phyloP scores from a whole-genome alignment of 129 eudicot genomes.

The Erigeron canadensis region DNA sequence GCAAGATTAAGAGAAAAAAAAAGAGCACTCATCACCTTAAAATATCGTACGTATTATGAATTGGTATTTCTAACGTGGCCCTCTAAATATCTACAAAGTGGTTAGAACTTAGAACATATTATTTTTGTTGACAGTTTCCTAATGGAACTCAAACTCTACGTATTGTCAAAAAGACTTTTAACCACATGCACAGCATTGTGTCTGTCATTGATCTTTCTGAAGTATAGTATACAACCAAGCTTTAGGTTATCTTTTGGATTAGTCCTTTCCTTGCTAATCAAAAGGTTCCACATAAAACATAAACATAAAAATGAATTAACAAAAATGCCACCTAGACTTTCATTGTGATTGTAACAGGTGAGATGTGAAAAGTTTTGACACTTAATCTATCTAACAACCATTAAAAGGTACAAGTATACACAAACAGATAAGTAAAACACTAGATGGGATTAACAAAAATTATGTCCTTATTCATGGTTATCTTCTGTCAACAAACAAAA shows the following conservation, averaged over 20 bases:
- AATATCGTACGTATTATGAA: neutral
- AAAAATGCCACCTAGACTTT: neutral
- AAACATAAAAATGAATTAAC: neutral
- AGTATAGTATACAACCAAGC: neutral
- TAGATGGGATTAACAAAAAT: neutral
- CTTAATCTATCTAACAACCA: neutral
- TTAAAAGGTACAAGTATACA: neutral
- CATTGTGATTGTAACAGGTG: neutral
- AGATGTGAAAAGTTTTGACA: constrained; percentile 5
- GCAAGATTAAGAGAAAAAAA: neutral
- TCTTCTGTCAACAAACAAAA: neutral
- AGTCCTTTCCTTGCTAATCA: neutral
- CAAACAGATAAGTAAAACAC: neutral
- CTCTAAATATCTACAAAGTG: neutral
- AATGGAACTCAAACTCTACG: neutral
- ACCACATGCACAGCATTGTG: neutral
- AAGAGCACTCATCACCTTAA: neutral
- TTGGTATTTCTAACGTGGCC: neutral
- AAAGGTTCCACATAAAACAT: neutral
- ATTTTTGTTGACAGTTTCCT: neutral
- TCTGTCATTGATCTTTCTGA: neutral
- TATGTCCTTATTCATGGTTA: neutral
- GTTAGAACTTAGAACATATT: neutral
- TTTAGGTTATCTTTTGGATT: neutral
- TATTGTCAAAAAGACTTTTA: neutral